Base-by-base conservation (phyloP, 139 green algal genomes). In the Trebouxia sp. region DNA sequence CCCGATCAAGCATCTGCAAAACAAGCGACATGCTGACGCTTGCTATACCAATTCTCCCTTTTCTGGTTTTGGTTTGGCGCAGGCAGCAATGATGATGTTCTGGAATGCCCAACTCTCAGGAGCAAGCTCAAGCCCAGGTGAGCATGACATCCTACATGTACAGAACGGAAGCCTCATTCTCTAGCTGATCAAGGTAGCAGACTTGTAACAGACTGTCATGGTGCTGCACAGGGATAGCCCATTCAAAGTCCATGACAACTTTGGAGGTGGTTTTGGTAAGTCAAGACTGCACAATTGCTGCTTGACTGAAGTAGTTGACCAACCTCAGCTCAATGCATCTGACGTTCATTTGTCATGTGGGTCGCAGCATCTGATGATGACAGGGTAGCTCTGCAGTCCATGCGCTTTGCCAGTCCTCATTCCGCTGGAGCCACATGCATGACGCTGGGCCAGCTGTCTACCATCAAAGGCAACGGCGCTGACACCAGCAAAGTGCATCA, bases 211-310 rank as follows among this genome's bases (percentile, higher is more conserved):
- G n/a, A n/a, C 56, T 39, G 22, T 4, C 12, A 69, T 37, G 24
- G 38, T 32, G 28, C 35, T 74, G 65, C 12, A 10, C 78, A 86
- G 76, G 15, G 45, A 70, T 9, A 85, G 80, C 42, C 77, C 84
- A 22, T 82, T 74, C 58, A 45, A 76, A 10, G 39, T n/a, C 45
- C 50, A 92, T 78, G 91, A 94, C 78, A 94, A 97, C 83, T 96
- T 93, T 82, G 93, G 94, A 9, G 94, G 93, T 37, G 94, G 94
- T 28, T 98, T 98, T 81, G 92, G 89, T 92, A 76, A 70, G 89
- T n/a, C 67, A 3, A n/a, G 0, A n/a, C 5, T n/a, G 0, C 30
- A n/a, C 32, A 22, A 72, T 32, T 65, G 51, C 15, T 42, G 35
- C 14, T 35, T n/a, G 17, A n/a, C 9, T 15, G 45, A n/a, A 26